Base-by-base conservation (phyloP, 306 rosid genomes). In the Spatholobus suberectus region DNA sequence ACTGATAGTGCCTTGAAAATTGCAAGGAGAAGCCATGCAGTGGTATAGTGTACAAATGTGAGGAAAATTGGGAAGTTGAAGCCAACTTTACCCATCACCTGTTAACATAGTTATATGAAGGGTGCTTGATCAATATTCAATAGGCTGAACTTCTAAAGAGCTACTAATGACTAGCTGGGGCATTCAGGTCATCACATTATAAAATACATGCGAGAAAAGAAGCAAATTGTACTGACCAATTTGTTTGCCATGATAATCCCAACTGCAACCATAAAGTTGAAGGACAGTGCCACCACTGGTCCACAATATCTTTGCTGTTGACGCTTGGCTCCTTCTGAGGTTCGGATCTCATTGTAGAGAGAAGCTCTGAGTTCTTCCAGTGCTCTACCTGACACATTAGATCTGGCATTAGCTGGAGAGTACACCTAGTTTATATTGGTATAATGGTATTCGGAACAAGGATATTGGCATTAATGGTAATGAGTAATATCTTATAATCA, bases 61-160 rank as follows among this genome's bases (percentile, higher is more conserved):
- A 96, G 94, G 61, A 93, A 91, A 59, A 96, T 96, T 82, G 99
- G 99, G 70, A 76, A 96, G 78, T 92, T 89, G 80, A 96, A 96
- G 66, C 99, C 99, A 77, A 96, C 89, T 96, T 40, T 91, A 32
- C 97, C 98, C 99, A 96, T 96, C 80, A 96, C 98, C 98, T 95
- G 88, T 62, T 55, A 66, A 65, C 69, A 35, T 3, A 76, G 70
- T 74, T 24, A 82, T 13, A 77, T n/a, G 3, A n/a, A 47, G 4
- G 12, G 7, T 68, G 59, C 32, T 40, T 37, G 41, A 55, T 51
- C 65, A 51, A 59, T 40, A 9, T 47, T 51, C 65, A 51, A 59
- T 40, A 9, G 23, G 68, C 10, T 14, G 51, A 68, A 15, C 24
- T 61, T 58, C 10, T 75, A 52, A 10, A 58, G 23, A 29, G 26